phyloP scores from a whole-genome alignment of 495 filamentous ascomycete genomes.

The Neurospora sp. region DNA sequence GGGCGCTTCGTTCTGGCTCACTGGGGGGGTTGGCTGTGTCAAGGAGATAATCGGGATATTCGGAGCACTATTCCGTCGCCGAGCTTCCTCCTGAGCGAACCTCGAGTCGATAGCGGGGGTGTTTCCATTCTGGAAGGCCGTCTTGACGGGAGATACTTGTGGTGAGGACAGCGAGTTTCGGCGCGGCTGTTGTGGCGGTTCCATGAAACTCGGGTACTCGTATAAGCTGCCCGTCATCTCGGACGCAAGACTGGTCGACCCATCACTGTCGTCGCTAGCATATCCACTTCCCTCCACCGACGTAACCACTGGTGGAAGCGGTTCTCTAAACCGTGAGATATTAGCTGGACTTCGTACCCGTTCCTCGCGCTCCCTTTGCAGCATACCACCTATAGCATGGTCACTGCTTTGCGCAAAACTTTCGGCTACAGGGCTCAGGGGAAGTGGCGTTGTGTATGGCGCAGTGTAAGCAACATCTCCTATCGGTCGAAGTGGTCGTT shows the following conservation, averaged over 20 bases:
- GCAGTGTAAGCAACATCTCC: slow-evolving; percentile 20
- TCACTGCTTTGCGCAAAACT: slow-evolving; percentile 49
- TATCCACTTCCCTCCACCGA: slow-evolving; percentile 52
- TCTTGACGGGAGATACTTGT: not conserved
- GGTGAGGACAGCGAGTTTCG: not conserved
- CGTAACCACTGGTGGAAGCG: slow-evolving; percentile 56
- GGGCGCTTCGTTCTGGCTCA: slow-evolving; percentile 3
- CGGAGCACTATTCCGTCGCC: slow-evolving; percentile 5
- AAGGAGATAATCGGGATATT: slow-evolving; percentile 28
- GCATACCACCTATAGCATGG: slow-evolving; percentile 48
- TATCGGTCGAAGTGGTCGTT: slow-evolving; percentile 40
- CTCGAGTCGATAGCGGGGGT: not conserved
- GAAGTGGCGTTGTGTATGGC: slow-evolving; percentile 3
- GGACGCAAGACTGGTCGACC: not conserved
- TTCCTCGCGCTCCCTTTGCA: slow-evolving; percentile 39
- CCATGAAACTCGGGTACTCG: not conserved
- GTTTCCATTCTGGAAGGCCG: not conserved
- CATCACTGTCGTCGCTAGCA: slow-evolving; percentile 33
- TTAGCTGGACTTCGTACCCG: slow-evolving; percentile 33
- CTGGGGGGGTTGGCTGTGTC: slow-evolving; percentile 24
- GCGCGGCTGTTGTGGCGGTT: not conserved
- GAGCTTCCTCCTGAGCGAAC: slow-evolving; percentile 17
- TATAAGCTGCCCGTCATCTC: not conserved
- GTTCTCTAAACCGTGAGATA: slow-evolving; percentile 42
- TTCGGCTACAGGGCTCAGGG: not conserved